Percentiles rank a stretch among this genome's conserved stretches.
These are phyloP conservation scores for Dissoconium aciculare DNA, from an alignment of 2,329 filamentous ascomycete species.

Conservation along the genomic window DNA sequence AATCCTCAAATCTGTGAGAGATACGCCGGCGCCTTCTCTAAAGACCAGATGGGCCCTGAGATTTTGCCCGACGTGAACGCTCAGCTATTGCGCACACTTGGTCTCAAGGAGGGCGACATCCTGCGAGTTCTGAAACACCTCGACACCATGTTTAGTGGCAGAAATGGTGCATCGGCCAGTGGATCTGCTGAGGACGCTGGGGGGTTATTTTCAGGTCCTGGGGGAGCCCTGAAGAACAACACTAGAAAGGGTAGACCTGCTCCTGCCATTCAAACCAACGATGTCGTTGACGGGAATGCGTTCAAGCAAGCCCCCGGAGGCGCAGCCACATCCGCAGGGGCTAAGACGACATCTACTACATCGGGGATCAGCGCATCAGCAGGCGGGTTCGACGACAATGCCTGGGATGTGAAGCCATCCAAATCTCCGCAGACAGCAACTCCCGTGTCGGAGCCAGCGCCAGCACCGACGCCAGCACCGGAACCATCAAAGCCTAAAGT, in stretches of 20 bases:
- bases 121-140: conserved; percentile 84
- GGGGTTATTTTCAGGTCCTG: conserved; percentile 81
- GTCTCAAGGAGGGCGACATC: conserved; percentile 92
- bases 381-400: conserved; percentile 79
- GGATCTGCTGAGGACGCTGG: conserved; percentile 44
- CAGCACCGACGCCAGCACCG: conserved; percentile 22
- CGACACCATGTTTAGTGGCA: conserved; percentile 64
- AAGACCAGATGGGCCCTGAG: conserved; percentile 92
- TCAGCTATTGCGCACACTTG: conserved; percentile 66
- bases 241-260: conserved; percentile 82
- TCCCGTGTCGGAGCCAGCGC: conserved; percentile 24
- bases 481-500: conserved; percentile 36
- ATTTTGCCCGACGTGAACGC: conserved; percentile 80
- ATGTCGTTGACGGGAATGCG: conserved; percentile 74
- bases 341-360: conserved; percentile 35
- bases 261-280: conserved; percentile 70
- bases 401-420: conserved; percentile 86
- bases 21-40: conserved; percentile 75
- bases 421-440: conserved; percentile 35
- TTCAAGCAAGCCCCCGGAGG: conserved; percentile 46
- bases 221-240: conserved; percentile 84
- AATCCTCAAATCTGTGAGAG: conserved; percentile 85
- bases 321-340: conserved; percentile 29
- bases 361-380: conserved; percentile 34
- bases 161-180: conserved; percentile 34